phyloP scores from a whole-genome alignment of 495 filamentous ascomycete genomes.

The Neurospora sp. region DNA sequence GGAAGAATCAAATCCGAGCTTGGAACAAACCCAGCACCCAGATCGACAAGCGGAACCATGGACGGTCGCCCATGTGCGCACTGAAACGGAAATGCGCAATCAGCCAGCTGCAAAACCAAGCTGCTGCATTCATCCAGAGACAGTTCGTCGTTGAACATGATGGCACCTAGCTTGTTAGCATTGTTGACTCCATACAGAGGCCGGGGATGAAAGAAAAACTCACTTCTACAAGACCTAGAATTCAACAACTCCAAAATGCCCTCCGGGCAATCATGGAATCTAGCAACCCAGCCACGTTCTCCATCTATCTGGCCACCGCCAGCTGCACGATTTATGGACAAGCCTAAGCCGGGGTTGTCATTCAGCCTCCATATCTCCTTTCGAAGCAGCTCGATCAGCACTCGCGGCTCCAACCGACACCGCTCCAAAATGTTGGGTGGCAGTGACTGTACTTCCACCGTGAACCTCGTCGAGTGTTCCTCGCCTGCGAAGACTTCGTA shows the following conservation, averaged over 20 bases:
- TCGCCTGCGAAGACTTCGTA: constrained; percentile 33
- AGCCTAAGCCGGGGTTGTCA: constrained; percentile 13
- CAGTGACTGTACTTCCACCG: constrained; percentile 46
- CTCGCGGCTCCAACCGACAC: constrained; percentile 57
- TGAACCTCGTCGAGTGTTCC: constrained; percentile 1
- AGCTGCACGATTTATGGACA: neutral
- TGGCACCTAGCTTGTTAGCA: constrained; percentile 41
- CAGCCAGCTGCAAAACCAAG: constrained; percentile 52
- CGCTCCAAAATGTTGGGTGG: constrained; percentile 66
- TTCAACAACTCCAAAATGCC: constrained; percentile 83
- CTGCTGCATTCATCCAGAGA: constrained; percentile 52
- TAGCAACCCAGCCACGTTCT: constrained; percentile 42
- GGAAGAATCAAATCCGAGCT: neutral
- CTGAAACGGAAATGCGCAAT: constrained; percentile 79
- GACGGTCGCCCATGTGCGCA: constrained; percentile 82
- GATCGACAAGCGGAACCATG: constrained; percentile 62
- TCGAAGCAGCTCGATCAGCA: constrained; percentile 62
- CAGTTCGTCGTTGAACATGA: constrained; percentile 93
- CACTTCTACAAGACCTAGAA: constrained; percentile 75
- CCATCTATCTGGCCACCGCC: neutral
- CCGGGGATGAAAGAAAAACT: constrained; percentile 5
- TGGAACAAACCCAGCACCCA: constrained; percentile 20
- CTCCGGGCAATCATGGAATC: constrained; percentile 57
- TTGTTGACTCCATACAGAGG: neutral
- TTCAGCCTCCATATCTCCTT: constrained; percentile 57